These are phyloP conservation scores for Phytophthora hibernalis DNA, from an alignment of 352 stramenopile genomes.

Conservation along the genomic window DNA sequence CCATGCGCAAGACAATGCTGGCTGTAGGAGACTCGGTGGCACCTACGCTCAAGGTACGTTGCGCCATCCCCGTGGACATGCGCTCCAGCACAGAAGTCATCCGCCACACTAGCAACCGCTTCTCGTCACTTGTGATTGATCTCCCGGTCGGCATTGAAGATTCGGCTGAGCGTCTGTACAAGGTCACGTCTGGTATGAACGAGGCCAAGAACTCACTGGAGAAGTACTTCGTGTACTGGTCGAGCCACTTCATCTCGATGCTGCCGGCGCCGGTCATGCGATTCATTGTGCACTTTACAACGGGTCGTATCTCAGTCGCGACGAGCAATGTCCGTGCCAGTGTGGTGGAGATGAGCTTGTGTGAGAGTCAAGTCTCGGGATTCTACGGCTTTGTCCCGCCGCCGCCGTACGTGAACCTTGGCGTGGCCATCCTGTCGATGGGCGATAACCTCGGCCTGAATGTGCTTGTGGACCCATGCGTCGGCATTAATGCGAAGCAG, in stretches of 20 bases:
- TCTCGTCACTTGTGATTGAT: conserved; percentile 80
- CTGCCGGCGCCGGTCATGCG: conserved; percentile 63
- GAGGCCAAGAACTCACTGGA: conserved; percentile 84
- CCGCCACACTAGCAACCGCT: conserved; percentile 71
- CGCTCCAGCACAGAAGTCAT: conserved; percentile 72
- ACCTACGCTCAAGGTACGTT: conserved; percentile 60
- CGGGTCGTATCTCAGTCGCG: conserved; percentile 66
- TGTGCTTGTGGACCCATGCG: conserved; percentile 74
- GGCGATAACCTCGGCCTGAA: conserved; percentile 78
- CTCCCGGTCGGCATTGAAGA: conserved; percentile 68
- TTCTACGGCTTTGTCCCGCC: conserved; percentile 83
- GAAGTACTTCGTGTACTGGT: conserved; percentile 78
- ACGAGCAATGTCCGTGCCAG: conserved; percentile 74
- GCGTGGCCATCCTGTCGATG: conserved; percentile 75
- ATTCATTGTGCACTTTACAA: conserved; percentile 60
- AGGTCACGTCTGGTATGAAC: conserved; percentile 64
- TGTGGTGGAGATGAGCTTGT: conserved; percentile 60
- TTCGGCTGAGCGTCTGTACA: conserved; percentile 51
- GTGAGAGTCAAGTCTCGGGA: conserved; percentile 56
- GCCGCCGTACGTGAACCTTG: conserved; percentile 82
- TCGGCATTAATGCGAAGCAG: conserved; percentile 66
- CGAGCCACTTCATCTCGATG: conserved; percentile 62
- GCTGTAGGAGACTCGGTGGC: conserved; percentile 45
- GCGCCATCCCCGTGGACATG: conserved; percentile 84
- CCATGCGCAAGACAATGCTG: conserved; percentile 76